Base-by-base conservation (phyloP, 441 rosid genomes). In the Bruguiera hainesii region DNA sequence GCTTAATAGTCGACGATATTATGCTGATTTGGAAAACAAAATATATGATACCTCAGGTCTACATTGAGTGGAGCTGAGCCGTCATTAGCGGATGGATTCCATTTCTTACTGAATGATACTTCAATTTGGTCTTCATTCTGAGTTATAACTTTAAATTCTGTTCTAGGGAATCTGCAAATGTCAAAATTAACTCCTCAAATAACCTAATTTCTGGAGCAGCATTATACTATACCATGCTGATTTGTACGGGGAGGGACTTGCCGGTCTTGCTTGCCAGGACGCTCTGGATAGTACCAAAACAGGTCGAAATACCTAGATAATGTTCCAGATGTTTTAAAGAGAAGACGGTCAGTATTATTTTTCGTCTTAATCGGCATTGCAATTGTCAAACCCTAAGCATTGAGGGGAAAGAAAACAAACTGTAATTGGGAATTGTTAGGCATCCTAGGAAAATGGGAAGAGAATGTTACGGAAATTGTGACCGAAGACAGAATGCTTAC, bases 41-140 rank as follows among this genome's bases (percentile, higher is more conserved):
- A 3, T 42, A 42, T 3, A 42, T 42, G 48, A 42, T 23, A 92
- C 98, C 98, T 85, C 76, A 86, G 89, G 71, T 90, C 98, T 7
- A 93, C 70, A 70, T 83, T 87, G 31, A 93, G 60, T 7, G 98
- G 97, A 55, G 75, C 81, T 19, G 62, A 28, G 53, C 63, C 29
- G 53, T 53, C 28, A 53, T 67, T 65, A 15, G 29, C 66, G 9
- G 80, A 60, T 19, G 63, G 60, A 18, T 64, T 61, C 96, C 97
- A 90, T 59, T n/a, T 80, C 65, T 73, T 81, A 2, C 78, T 68
- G 71, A 89, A 91, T 4, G 98, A 91, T 21, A 91, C 18, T 80
- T 91, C 97, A 19, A 82, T 76, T 65, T 82, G 80, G n/a, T 85
- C 84, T 66, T 81, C 79, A 55, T 67, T 79, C 67, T 51, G 69